Evolutionary conservation across 2,329 filamentous ascomycete genomes (phyloP).

Genomic region (Alternaria alternata): DNA sequence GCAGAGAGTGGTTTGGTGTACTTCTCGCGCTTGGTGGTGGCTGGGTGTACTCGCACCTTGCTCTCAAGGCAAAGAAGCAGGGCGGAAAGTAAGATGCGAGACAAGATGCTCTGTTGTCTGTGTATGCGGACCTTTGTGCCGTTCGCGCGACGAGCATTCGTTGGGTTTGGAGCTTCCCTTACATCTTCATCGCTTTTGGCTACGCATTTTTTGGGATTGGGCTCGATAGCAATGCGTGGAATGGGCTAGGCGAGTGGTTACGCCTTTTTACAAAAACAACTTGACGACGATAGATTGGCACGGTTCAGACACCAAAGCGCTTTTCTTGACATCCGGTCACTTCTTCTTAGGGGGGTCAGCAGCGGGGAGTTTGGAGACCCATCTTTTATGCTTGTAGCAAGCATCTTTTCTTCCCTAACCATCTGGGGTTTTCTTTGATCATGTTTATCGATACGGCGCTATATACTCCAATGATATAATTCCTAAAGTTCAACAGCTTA

Average conservation of each 20-base stretch:
- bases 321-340: neutral
- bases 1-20: slow-evolving; percentile 54
- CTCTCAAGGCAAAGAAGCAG: slow-evolving; percentile 48
- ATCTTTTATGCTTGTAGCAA: neutral
- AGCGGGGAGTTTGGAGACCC: slow-evolving; percentile 1
- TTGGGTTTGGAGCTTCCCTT: neutral
- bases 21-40: slow-evolving; percentile 56
- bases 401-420: neutral
- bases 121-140: neutral
- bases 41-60: slow-evolving; percentile 56
- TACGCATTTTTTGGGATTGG: neutral
- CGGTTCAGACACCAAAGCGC: neutral
- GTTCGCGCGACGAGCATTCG: slow-evolving; percentile 3
- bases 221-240: neutral
- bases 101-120: neutral
- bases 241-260: neutral
- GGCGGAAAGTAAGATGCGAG: slow-evolving; percentile 32
- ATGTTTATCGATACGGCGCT: neutral
- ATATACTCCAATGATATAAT: slow-evolving; percentile 8
- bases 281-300: neutral
- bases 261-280: neutral
- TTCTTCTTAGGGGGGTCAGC: neutral
- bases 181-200: neutral
- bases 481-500: neutral
- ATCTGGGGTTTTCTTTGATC: neutral